Evolutionary conservation across 768 basidiomycete species (phyloP).

Genomic region (Cyathus striatus): DNA sequence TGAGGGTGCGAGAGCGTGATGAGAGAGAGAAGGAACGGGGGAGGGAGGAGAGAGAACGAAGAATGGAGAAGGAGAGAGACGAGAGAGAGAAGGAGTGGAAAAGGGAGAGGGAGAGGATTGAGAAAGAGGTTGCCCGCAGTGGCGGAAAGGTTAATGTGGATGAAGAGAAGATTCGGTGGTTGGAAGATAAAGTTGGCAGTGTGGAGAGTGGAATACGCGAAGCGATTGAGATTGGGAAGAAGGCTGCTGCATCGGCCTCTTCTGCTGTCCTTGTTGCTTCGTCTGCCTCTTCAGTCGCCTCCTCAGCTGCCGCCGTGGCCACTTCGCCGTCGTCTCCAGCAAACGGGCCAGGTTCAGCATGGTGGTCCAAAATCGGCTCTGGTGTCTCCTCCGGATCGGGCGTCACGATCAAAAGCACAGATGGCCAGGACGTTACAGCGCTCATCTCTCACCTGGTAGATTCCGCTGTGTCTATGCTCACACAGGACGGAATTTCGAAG

Average conservation of each 20-base stretch:
- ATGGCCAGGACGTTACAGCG: slow-evolving; percentile 66
- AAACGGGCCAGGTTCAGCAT: slow-evolving; percentile 37
- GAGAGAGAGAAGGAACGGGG: slow-evolving; percentile 12
- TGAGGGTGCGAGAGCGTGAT: slow-evolving; percentile 18
- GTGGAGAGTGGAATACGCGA: slow-evolving; percentile 67
- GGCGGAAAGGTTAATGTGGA: not conserved
- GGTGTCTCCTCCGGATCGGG: slow-evolving; percentile 32
- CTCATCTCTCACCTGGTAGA: slow-evolving; percentile 77
- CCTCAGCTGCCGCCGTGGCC: slow-evolving; percentile 31
- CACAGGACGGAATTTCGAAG: slow-evolving; percentile 75
- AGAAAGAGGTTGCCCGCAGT: not conserved
- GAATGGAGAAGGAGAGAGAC: not conserved
- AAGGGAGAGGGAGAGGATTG: not conserved
- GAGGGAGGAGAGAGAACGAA: not conserved
- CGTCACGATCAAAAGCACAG: slow-evolving; percentile 64
- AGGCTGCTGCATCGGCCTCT: slow-evolving; percentile 27
- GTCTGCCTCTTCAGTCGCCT: too few relatives aligned
- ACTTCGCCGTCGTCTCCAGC: slow-evolving; percentile 17
- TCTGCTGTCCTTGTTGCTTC: too few relatives aligned
- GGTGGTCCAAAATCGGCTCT: slow-evolving; percentile 67
- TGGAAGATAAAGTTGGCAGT: slow-evolving; percentile 60
- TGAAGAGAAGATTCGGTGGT: not conserved
- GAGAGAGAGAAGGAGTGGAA: not conserved
- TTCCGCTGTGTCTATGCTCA: slow-evolving; percentile 57
- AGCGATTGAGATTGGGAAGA: slow-evolving; percentile 63